Conservation (phyloP, 106 monocot genomes). For the Ottelia alismoides region DNA sequence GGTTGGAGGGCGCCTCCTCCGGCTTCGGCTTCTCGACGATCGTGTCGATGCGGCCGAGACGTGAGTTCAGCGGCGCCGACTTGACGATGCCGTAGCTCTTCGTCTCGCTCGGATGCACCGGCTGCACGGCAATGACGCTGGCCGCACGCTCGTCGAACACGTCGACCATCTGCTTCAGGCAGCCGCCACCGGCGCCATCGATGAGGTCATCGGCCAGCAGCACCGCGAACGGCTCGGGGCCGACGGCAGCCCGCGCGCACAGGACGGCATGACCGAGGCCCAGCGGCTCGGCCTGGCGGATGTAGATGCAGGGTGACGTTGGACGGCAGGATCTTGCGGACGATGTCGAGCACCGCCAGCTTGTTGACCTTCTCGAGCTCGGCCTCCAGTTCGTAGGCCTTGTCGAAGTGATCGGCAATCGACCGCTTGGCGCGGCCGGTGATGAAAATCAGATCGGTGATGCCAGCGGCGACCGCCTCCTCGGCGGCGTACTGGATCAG, state of each 20-base stretch:
- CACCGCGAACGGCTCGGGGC: slow-evolving; percentile 1
- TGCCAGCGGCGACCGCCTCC: not conserved
- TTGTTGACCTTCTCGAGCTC: not conserved
- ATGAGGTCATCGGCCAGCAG: not conserved
- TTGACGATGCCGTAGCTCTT: not conserved
- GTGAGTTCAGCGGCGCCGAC: not conserved
- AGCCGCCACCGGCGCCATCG: not conserved
- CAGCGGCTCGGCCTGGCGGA: not conserved
- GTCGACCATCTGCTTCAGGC: not conserved
- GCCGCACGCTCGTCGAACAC: not conserved
- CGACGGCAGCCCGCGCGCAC: not conserved
- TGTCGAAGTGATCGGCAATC: not conserved
- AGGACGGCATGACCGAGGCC: slow-evolving; percentile 2
- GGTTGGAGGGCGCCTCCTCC: slow-evolving; percentile 1
- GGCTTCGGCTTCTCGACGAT: slow-evolving; percentile 1
- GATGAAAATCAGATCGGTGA: not conserved
- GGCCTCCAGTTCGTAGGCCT: not conserved
- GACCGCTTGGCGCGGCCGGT: not conserved
- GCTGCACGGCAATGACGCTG: not conserved
- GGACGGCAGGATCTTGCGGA: too few species aligned
- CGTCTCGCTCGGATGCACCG: not conserved
- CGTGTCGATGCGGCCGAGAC: not conserved
- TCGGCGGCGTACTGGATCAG: slow-evolving; percentile 1
- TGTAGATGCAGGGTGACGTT: too few species aligned
- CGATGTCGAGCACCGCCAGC: not conserved